Base-by-base conservation (phyloP, 2,329 filamentous ascomycete genomes). In the Aspergillus glaucus region DNA sequence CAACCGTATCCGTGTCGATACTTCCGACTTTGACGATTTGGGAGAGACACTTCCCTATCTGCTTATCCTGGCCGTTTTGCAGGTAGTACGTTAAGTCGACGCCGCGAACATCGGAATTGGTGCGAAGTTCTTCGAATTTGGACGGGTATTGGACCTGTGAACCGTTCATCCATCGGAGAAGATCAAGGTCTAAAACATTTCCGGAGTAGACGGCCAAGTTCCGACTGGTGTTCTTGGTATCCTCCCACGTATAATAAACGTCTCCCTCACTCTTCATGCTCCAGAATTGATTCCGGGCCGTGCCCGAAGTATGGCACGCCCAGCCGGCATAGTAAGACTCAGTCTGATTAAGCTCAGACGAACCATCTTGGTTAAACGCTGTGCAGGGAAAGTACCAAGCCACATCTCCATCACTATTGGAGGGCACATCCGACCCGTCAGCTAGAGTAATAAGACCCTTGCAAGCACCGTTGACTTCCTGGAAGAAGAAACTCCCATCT, bases 301-400 rank as follows among this genome's bases (percentile, higher is more conserved):
- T 68, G 6, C 74, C 70, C 1, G 84, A 85, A 1, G 93, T 97
- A 65, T 98, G 93, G 66, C 93, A 98, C 37, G 80, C 79, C 69
- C 93, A 96, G 28, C 94, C 93, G 28, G 84, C 73, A 65, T 96
- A 96, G 66, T 86, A 86, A 0, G 82, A 79, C 36, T 78, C 76
- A 0, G 88, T 91, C 39, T 74, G 68, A 65, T 98, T 96, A 1
- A 87, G 85, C 53, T 80, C 70, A 21, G 79, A 81, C 1, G 90
- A 95, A 21, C 93, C 93, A 64, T 98, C 93, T 70, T 97, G 93
- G 57, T 94, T 94, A 77, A 91, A 94, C 1, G 87, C 78, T 4
- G 79, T 85, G 76, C 93, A 98, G 2, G 93, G 93, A 65, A 97
- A 97, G 67, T 98, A 98, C 92, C 93, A 98, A 1, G 86, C 93